Conservation (phyloP, 208 protist genomes). For the Phytomonas sp. region DNA sequence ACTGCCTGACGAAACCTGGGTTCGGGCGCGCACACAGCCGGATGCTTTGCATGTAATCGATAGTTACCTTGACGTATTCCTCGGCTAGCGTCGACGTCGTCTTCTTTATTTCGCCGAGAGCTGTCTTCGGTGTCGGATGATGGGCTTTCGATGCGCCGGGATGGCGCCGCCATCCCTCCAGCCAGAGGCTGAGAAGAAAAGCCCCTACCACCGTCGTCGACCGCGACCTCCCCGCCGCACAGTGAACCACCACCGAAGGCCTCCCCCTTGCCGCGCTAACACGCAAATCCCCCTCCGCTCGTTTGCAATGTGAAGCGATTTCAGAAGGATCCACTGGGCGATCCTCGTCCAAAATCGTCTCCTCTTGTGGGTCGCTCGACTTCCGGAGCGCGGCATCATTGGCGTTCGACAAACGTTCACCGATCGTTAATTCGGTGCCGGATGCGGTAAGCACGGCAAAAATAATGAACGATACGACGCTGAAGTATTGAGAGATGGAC, state of each 20-base stretch:
- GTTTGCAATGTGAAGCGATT: background rate
- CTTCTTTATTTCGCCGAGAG: background rate
- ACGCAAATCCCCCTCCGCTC: background rate
- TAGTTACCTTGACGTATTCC: background rate
- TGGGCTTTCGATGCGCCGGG: background rate
- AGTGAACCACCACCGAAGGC: constrained; percentile 44
- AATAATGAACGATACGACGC: constrained; percentile 19
- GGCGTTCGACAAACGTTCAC: background rate
- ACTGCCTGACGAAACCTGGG: background rate
- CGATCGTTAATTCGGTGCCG: background rate
- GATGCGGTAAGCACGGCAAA: constrained; percentile 17
- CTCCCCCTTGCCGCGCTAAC: background rate
- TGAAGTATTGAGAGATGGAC: constrained; percentile 12
- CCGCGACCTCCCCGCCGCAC: constrained; percentile 59
- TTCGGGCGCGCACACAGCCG: background rate
- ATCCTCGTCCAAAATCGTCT: background rate
- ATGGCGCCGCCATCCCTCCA: background rate
- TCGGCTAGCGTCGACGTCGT: background rate
- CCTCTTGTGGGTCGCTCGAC: background rate
- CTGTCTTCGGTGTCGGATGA: background rate
- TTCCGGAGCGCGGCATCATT: background rate
- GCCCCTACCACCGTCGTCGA: constrained; percentile 49
- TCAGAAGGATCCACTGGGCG: background rate
- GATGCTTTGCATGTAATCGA: background rate
- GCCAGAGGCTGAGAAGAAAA: constrained; percentile 47